These are phyloP conservation scores for Geum urbanum DNA, from an alignment of 306 rosid species.

Conservation along the genomic window DNA sequence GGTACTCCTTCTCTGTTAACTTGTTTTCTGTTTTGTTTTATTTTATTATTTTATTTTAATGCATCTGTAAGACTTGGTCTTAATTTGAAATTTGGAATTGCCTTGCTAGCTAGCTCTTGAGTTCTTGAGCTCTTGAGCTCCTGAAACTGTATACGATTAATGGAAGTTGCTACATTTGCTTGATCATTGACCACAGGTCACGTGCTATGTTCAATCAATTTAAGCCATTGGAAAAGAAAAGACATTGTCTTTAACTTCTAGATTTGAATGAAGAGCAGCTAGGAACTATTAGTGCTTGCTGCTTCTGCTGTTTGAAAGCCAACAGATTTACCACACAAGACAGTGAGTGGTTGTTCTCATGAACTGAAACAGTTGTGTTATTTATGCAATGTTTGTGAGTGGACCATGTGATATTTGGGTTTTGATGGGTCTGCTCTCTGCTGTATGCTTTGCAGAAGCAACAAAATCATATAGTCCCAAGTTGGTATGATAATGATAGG, in stretches of 20 bases:
- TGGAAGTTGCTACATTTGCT: not conserved
- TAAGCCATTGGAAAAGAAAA: not conserved
- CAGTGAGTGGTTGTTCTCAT: no score
- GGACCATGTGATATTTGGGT: conserved; percentile 1
- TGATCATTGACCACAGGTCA: not conserved
- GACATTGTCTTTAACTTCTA: not conserved
- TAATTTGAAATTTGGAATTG: not conserved
- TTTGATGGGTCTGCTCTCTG: no score
- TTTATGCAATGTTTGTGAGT: not conserved
- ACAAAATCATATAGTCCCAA: conserved; percentile 12
- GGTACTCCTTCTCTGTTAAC: not conserved
- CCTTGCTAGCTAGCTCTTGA: not conserved
- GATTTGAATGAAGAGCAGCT: not conserved
- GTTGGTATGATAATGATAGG: not conserved
- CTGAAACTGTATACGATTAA: not conserved
- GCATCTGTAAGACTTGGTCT: not conserved
- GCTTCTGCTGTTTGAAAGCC: not conserved
- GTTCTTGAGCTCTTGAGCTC: not conserved
- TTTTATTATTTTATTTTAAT: not conserved
- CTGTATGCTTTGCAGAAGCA: conserved; percentile 8
- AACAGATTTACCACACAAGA: no score
- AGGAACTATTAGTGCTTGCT: not conserved
- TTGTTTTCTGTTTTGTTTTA: not conserved
- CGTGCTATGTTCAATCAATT: not conserved
- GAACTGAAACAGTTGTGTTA: not conserved